Conservation (phyloP, 164 flowering plant genomes). For the Brasenia schreberi region DNA sequence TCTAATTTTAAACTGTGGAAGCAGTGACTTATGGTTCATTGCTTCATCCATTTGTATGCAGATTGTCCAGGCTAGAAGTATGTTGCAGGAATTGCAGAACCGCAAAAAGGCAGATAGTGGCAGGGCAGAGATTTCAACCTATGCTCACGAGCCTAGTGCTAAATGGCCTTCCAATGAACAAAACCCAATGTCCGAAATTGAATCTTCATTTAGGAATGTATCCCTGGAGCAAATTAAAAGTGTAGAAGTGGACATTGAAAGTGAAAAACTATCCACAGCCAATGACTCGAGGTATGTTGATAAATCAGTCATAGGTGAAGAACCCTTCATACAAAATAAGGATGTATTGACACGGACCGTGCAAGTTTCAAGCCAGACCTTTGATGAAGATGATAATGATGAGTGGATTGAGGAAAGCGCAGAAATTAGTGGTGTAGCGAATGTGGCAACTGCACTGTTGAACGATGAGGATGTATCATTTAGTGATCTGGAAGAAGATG, state of each 20-base stretch:
- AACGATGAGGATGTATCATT: conserved; percentile 87
- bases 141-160: background rate
- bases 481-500: conserved; percentile 81
- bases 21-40: background rate
- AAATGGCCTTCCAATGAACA: background rate
- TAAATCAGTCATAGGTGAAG: conserved; percentile 53
- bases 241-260: conserved; percentile 19
- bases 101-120: conserved; percentile 17
- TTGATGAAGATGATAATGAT: conserved; percentile 48
- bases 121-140: conserved; percentile 7
- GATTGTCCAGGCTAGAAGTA: conserved; percentile 77
- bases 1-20: background rate
- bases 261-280: conserved; percentile 37
- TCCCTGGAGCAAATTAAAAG: background rate
- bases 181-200: background rate
- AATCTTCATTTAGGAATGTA: background rate
- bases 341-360: conserved; percentile 4
- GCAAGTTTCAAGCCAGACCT: conserved; percentile 15
- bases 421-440: conserved; percentile 31
- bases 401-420: conserved; percentile 71
- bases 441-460: conserved; percentile 20
- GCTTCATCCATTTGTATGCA: conserved; percentile 11
- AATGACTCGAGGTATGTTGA: conserved; percentile 41
- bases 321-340: conserved; percentile 22
- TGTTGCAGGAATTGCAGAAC: conserved; percentile 38